These are phyloP conservation scores for Globisporangium sylvaticum DNA, from an alignment of 352 stramenopile genomes.

Conservation along the genomic window DNA sequence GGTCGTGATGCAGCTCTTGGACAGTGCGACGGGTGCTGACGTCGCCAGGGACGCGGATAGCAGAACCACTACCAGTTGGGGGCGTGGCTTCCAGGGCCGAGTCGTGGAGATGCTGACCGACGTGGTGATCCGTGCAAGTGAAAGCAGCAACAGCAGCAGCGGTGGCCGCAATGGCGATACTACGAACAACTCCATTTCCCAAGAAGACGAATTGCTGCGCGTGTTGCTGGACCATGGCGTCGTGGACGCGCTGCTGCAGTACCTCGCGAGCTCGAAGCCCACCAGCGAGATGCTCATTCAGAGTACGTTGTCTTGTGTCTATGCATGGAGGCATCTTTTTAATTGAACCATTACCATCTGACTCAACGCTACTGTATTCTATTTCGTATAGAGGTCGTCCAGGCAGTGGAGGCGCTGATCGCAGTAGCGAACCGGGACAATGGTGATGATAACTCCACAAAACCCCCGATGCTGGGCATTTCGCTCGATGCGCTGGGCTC, in stretches of 20 bases:
- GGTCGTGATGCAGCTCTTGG: not conserved
- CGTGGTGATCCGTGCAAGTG: not conserved
- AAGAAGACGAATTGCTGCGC: not conserved
- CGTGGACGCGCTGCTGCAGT: slow-evolving; percentile 12
- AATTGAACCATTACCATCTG: not conserved
- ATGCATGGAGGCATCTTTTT: not conserved
- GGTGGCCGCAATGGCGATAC: not conserved
- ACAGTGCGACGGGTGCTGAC: not conserved
- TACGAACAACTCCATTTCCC: not conserved
- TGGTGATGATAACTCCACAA: not conserved
- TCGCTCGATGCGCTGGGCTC: slow-evolving; percentile 35
- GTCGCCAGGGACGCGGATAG: too few relatives aligned
- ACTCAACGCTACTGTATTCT: not conserved
- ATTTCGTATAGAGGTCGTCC: slow-evolving; percentile 27
- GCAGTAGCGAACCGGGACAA: slow-evolving; percentile 6
- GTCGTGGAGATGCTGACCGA: slow-evolving; percentile 8
- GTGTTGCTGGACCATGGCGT: not conserved
- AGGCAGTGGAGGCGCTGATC: slow-evolving; percentile 27
- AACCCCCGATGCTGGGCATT: slow-evolving; percentile 7
- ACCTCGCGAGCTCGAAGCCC: slow-evolving; percentile 3
- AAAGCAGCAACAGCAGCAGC: slow-evolving; percentile 5
- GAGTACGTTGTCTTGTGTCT: slow-evolving; percentile 5
- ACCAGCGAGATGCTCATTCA: not conserved
- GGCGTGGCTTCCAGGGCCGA: not conserved
- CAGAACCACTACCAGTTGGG: too few relatives aligned